Conservation (phyloP, 345 rosid species). For the Camelina sativa region DNA sequence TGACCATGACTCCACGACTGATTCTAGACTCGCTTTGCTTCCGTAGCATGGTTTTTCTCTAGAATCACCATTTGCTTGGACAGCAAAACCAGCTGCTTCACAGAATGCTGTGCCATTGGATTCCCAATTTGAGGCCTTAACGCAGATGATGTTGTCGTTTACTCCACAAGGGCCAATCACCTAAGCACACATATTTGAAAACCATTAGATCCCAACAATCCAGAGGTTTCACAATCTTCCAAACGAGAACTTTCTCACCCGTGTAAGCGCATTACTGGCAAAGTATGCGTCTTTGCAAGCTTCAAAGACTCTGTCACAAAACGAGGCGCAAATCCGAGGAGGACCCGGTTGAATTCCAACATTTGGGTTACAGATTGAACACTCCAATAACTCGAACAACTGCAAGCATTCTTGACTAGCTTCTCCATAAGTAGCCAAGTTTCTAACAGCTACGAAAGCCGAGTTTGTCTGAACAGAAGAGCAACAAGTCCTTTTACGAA, state of each 20-base stretch:
- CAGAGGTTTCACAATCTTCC: background rate
- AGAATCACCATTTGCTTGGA: constrained; percentile 46
- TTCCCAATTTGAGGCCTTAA: constrained; percentile 79
- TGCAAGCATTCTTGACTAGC: constrained; percentile 77
- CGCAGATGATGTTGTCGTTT: constrained; percentile 69
- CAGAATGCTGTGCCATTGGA: constrained; percentile 89
- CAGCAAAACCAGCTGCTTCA: constrained; percentile 79
- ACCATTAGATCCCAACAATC: constrained; percentile 18
- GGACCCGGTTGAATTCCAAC: constrained; percentile 87
- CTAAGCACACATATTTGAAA: constrained; percentile 20
- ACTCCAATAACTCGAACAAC: constrained; percentile 88
- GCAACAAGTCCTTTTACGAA: constrained; percentile 86
- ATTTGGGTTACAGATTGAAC: constrained; percentile 90
- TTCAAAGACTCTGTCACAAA: constrained; percentile 75
- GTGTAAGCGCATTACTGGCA: constrained; percentile 70
- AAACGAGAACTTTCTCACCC: constrained; percentile 44
- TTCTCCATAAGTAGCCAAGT: constrained; percentile 82
- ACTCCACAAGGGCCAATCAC: constrained; percentile 70
- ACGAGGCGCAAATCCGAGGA: constrained; percentile 76
- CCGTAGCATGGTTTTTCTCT: constrained; percentile 80
- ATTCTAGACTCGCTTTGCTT: constrained; percentile 77
- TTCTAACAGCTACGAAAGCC: constrained; percentile 77
- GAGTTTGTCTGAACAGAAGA: constrained; percentile 82
- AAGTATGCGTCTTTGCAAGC: constrained; percentile 89
- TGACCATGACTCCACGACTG: constrained; percentile 77